phyloP scores from a whole-genome alignment of 495 filamentous ascomycete genomes.

The Penicillium nucicola region DNA sequence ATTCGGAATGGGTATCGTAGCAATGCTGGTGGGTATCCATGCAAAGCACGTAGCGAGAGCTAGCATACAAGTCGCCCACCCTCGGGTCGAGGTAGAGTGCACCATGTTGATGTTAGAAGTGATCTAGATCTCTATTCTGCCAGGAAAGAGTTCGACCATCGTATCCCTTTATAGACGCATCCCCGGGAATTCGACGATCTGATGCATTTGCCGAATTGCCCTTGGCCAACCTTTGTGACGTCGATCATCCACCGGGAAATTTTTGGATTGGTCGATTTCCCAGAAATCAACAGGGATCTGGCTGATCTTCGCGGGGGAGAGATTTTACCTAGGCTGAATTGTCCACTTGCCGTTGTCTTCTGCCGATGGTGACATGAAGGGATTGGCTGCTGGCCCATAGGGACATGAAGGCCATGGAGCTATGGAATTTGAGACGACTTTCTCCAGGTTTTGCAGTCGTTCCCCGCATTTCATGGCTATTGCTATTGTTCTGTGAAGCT shows the following conservation, averaged over 20 bases:
- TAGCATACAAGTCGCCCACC: neutral
- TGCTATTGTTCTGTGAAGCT: no score
- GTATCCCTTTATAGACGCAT: neutral
- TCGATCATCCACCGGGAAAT: neutral
- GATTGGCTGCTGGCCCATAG: no score
- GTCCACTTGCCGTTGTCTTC: neutral
- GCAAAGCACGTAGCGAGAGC: neutral
- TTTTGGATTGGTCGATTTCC: neutral
- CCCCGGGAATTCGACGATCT: neutral
- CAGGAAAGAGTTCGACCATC: no score
- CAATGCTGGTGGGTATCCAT: slow-evolving; percentile 31
- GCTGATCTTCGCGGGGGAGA: neutral
- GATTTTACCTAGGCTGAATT: neutral
- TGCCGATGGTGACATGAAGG: neutral
- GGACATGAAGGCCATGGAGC: no score
- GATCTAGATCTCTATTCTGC: no score
- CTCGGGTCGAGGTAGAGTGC: neutral
- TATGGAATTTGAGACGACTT: no score
- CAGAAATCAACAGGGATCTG: neutral
- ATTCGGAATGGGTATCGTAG: neutral
- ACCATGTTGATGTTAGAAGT: neutral
- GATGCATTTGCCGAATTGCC: neutral
- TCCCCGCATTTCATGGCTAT: no score
- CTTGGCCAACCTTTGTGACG: neutral
- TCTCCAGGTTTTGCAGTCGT: no score